Evolutionary conservation across 495 filamentous ascomycete genomes (phyloP).

Genomic region (Lasiosphaeria hispida): DNA sequence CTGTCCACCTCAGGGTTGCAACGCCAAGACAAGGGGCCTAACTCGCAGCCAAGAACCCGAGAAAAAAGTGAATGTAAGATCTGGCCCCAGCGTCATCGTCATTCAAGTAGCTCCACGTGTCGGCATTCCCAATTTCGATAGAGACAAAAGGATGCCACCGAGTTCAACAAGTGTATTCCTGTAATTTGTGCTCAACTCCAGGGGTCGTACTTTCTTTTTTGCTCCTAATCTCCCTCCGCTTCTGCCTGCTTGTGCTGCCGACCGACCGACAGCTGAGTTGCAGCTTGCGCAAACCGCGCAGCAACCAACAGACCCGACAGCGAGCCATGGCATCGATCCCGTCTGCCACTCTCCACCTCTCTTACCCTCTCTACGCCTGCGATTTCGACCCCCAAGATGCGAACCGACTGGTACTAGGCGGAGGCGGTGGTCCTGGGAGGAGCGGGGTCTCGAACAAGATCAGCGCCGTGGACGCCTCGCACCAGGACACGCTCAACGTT

Average conservation of each 20-base stretch:
- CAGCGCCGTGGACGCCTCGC: conserved; percentile 67
- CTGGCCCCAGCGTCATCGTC: conserved; percentile 10
- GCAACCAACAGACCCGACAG: not conserved
- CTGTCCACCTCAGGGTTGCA: not conserved
- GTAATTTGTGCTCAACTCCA: too few relatives aligned
- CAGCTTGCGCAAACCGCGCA: not conserved
- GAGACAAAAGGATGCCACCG: too few relatives aligned
- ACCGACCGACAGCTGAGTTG: too few relatives aligned
- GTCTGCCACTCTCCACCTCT: conserved; percentile 43
- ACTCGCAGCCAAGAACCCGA: not conserved
- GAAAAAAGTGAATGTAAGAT: conserved; percentile 3
- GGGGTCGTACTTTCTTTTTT: too few relatives aligned
- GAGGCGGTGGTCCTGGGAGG: conserved; percentile 81
- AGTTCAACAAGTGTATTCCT: too few relatives aligned
- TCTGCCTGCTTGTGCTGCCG: too few relatives aligned
- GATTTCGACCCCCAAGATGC: conserved; percentile 84
- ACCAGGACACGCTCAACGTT: conserved; percentile 56
- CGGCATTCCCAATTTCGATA: not conserved
- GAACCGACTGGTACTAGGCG: conserved; percentile 75
- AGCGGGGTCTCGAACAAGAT: conserved; percentile 92
- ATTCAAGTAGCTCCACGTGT: not conserved
- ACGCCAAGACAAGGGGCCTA: not conserved
- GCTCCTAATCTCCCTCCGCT: not conserved
- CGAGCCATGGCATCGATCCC: conserved; percentile 31
- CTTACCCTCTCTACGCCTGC: conserved; percentile 85